Evolutionary conservation across 2,329 filamentous ascomycete species (phyloP), one percentile per base, ranked within the genome.

Genomic region (Canariomyces notabilis): DNA sequence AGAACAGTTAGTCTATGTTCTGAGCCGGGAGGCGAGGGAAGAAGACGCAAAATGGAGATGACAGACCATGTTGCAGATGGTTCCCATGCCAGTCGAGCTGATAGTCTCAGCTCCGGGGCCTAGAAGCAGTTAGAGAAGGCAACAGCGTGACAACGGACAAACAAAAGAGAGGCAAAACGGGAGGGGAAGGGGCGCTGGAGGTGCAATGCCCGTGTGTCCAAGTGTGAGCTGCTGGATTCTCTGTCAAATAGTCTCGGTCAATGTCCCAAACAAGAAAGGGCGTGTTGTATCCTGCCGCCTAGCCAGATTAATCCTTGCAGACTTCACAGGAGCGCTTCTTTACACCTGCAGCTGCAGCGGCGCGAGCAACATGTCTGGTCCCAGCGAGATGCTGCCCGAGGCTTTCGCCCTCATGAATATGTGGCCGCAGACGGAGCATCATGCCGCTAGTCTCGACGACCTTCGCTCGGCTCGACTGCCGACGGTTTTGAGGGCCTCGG

Each of bases 31-130:
- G n/a, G n/a, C n/a, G n/a, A n/a, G n/a, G n/a, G n/a, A n/a, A n/a
- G n/a, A n/a, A n/a, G n/a, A n/a, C n/a, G n/a, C n/a, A n/a, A n/a
- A n/a, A n/a, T n/a, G n/a, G n/a, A n/a, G n/a, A n/a, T n/a, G n/a
- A n/a, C n/a, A n/a, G n/a, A n/a, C n/a, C 80, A 87, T 85, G 65
- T 83, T 83, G 59, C 72, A 76, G 7, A 93, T 86, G 1, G 88
- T 95, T 19, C 76, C 90, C 85, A 91, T 91, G 61, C 91, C 91
- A 53, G 91, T 96, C 61, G 80, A 82, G 48, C 81, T 87, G 31
- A 95, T 72, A 49, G 73, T 78, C 43, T 90, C 74, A 32, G 83
- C 81, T 70, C 90, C 89, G 57, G 85, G 85, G n/a, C 26, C 26
- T 29, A 29, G 26, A 29, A 11, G 14, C 9, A 11, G 26, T 29